These are phyloP conservation scores for Zea luxurians DNA, from an alignment of 176 grass and related monocot species.

Conservation along the genomic window DNA sequence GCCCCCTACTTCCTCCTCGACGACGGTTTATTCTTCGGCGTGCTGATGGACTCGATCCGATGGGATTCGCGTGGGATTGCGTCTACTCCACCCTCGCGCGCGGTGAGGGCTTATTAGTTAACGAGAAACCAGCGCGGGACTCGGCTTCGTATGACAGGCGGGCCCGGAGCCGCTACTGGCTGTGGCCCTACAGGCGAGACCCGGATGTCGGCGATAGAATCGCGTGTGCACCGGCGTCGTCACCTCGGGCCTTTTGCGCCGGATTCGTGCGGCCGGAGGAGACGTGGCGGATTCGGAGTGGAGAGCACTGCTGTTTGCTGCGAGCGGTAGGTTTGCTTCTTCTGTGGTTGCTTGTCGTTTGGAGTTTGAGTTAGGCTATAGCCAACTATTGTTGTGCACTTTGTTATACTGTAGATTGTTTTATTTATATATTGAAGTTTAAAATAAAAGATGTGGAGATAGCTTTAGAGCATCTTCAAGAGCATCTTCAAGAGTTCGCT, in stretches of 20 bases:
- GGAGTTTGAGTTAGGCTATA: too few species aligned
- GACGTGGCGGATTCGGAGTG: not conserved
- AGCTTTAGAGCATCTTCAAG: too few species aligned
- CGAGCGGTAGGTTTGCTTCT: not conserved
- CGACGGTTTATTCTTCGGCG: constrained; percentile 30
- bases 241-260: not conserved
- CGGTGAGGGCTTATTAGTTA: constrained; percentile 15
- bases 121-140: constrained; percentile 34
- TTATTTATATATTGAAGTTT: too few species aligned
- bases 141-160: not conserved
- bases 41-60: constrained; percentile 25
- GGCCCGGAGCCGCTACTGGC: not conserved
- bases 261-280: not conserved
- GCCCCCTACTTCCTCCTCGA: not conserved
- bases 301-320: constrained; percentile 1
- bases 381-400: not conserved
- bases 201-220: not conserved
- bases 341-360: not conserved
- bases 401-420: too few species aligned
- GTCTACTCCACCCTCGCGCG: constrained; percentile 41
- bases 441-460: too few species aligned
- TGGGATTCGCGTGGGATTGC: constrained; percentile 42
- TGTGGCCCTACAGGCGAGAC: not conserved
- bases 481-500: too few species aligned
- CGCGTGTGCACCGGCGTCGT: not conserved